A percentile compares a stretch with the other conserved stretches of the same genome.
Evolutionary conservation across 2,329 filamentous ascomycete genomes (phyloP).

Genomic region (Sporothrix globosa): DNA sequence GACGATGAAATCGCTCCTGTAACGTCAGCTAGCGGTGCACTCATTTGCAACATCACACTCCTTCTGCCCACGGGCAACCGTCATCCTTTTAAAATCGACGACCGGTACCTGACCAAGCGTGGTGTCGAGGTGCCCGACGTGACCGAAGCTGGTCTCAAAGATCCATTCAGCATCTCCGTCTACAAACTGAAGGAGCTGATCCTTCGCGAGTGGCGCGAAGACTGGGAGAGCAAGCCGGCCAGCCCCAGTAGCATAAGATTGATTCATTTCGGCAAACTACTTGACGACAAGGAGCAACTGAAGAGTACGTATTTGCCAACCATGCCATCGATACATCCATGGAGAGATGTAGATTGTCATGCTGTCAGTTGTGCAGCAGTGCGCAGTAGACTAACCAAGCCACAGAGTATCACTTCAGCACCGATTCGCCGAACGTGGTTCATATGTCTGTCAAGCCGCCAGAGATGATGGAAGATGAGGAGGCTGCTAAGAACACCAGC

Average conservation of each 20-base stretch:
- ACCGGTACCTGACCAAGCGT: conserved; percentile 79
- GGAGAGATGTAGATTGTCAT: not conserved
- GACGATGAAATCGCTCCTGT: conserved; percentile 28
- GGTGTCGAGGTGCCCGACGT: conserved; percentile 74
- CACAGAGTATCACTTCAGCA: conserved; percentile 76
- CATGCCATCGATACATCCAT: too few relatives aligned
- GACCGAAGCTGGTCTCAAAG: conserved; percentile 61
- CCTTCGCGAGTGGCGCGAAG: conserved; percentile 85
- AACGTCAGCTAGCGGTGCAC: conserved; percentile 37
- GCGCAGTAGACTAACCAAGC: not conserved
- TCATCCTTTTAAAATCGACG: conserved; percentile 88
- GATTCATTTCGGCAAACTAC: conserved; percentile 87
- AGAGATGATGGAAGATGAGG: conserved; percentile 79
- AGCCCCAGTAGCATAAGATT: conserved; percentile 87
- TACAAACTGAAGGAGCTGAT: conserved; percentile 95
- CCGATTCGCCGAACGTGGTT: conserved; percentile 78
- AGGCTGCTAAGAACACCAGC: conserved; percentile 68
- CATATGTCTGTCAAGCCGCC: conserved; percentile 92
- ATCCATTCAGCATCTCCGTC: conserved; percentile 87
- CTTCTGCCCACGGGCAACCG: conserved; percentile 79
- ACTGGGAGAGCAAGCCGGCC: conserved; percentile 86
- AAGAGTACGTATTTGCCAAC: conserved; percentile 73
- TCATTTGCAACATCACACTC: conserved; percentile 74
- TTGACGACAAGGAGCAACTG: conserved; percentile 84
- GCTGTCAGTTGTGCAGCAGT: not conserved